Conservation (phyloP, 306 rosid genomes). For the Betula pendula region DNA sequence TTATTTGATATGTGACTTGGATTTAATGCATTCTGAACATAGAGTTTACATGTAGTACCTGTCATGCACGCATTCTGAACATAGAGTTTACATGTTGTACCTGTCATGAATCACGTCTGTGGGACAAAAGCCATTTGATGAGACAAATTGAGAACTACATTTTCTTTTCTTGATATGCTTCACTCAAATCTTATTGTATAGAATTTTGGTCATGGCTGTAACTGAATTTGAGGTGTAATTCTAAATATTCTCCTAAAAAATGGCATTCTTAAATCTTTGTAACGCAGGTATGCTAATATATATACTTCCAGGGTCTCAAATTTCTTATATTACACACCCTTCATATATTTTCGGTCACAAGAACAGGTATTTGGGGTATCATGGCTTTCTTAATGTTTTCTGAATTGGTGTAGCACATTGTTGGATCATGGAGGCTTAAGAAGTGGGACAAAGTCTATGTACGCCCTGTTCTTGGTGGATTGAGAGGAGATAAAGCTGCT, state of each 20-base stretch:
- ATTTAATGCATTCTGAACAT: background rate
- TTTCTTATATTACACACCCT: conserved; percentile 83
- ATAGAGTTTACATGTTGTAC: no score
- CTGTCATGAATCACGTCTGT: conserved; percentile 85
- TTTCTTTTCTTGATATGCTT: conserved; percentile 21
- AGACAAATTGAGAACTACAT: conserved; percentile 96
- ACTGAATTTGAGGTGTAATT: background rate
- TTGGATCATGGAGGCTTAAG: no score
- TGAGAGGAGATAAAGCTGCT: no score
- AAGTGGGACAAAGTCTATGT: no score
- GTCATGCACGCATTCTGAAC: no score
- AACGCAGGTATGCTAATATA: conserved; percentile 88
- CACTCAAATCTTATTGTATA: conserved; percentile 10
- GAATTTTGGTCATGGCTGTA: conserved; percentile 4
- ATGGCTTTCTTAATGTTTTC: conserved; percentile 4
- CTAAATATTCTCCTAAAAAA: background rate
- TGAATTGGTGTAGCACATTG: background rate
- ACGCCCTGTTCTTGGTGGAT: no score
- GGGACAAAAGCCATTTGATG: conserved; percentile 99
- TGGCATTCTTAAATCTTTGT: conserved; percentile 5
- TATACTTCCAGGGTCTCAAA: conserved; percentile 98
- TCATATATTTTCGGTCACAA: conserved; percentile 94
- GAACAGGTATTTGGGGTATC: conserved; percentile 70
- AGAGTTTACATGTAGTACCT: conserved; percentile 24
- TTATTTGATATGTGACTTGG: background rate